Percentiles rank a stretch among this genome's conserved stretches.
Evolutionary conservation across 441 rosid species (phyloP).

Genomic region (Mallotus repandus): DNA sequence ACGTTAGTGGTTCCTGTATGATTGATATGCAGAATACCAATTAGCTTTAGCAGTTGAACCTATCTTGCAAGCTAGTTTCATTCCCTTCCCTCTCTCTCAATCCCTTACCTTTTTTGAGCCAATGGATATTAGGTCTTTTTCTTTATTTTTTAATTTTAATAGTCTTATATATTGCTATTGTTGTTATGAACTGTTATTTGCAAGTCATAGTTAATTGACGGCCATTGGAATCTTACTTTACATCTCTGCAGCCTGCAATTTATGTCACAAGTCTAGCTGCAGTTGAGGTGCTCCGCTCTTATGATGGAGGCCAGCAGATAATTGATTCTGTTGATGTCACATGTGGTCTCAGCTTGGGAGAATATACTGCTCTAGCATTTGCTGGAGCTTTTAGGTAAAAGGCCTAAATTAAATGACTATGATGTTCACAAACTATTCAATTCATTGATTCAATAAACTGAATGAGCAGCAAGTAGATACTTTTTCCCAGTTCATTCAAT

Average conservation of each 20-base stretch:
- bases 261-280: constrained; percentile 99
- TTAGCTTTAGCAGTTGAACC: background rate
- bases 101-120: background rate
- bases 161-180: background rate
- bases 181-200: background rate
- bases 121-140: background rate
- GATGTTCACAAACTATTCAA: no score
- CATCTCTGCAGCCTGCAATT: constrained; percentile 82
- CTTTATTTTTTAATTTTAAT: background rate
- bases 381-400: constrained; percentile 91
- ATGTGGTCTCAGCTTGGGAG: constrained; percentile 98
- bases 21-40: background rate
- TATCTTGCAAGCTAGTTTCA: background rate
- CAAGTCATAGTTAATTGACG: background rate
- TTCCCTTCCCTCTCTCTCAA: background rate
- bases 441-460: background rate
- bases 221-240: constrained; percentile 14
- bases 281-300: constrained; percentile 82
- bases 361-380: constrained; percentile 95
- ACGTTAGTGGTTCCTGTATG: background rate
- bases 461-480: background rate
- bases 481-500: background rate
- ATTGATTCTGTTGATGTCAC: constrained; percentile 93
- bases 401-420: background rate
- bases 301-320: constrained; percentile 83